Percentiles rank a stretch among this genome's conserved stretches.
phyloP scores from a whole-genome alignment of 208 protist species.

The Leishmania tarentolae region DNA sequence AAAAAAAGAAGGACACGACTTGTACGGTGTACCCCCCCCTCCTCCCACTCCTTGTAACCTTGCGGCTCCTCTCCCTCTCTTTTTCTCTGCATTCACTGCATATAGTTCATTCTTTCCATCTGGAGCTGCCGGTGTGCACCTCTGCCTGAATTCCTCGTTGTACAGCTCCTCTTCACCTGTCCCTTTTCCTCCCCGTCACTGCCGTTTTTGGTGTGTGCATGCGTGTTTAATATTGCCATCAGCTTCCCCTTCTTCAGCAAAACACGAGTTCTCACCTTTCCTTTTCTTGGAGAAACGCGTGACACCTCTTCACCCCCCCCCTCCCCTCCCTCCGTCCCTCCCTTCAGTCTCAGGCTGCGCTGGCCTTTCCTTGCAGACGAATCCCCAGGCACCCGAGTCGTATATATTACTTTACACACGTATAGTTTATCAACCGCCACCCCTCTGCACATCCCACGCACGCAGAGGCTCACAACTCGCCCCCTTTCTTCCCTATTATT shows the following conservation, averaged over 20 bases:
- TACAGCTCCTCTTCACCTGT: not conserved
- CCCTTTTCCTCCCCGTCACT: not conserved
- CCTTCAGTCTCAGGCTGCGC: not conserved
- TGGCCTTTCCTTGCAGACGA: not conserved
- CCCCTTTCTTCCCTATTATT: slow-evolving; percentile 1
- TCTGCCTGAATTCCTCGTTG: not conserved
- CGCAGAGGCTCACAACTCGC: not conserved
- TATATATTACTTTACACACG: not conserved
- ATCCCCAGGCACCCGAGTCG: not conserved
- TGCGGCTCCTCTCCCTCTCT: not conserved
- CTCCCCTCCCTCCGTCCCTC: not conserved
- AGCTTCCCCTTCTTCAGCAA: not conserved
- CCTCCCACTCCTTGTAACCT: not conserved
- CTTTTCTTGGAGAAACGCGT: not conserved
- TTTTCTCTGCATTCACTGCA: slow-evolving; percentile 2
- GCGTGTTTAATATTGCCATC: not conserved
- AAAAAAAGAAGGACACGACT: not conserved
- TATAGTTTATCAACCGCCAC: not conserved
- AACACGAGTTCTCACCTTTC: not conserved
- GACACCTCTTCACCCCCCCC: not conserved
- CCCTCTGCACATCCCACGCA: not conserved
- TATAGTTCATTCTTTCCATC: not conserved
- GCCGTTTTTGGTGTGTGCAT: not conserved
- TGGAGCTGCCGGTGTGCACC: not conserved
- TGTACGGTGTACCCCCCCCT: not conserved